These are phyloP conservation scores for Suillus discolor DNA, from an alignment of 768 basidiomycete genomes.

Conservation along the genomic window DNA sequence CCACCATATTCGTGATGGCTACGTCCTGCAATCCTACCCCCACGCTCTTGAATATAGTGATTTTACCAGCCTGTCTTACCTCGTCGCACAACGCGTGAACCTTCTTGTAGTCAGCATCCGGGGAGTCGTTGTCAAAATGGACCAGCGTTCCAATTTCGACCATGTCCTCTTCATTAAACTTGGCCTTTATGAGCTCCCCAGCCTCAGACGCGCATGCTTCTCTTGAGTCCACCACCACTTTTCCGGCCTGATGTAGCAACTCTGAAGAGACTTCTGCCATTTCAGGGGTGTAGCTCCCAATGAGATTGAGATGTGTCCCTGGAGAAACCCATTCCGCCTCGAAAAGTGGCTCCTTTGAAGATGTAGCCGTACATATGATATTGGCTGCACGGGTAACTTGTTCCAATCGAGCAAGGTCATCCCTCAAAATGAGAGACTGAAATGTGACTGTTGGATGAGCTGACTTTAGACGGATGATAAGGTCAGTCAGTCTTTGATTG, in stretches of 20 bases:
- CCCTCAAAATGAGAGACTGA: slow-evolving; percentile 12
- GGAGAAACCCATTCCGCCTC: slow-evolving; percentile 60
- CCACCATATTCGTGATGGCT: slow-evolving; percentile 71
- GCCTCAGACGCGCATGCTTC: slow-evolving; percentile 75
- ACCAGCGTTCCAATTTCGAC: slow-evolving; percentile 75
- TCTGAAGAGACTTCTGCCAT: slow-evolving; percentile 77
- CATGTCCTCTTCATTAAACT: slow-evolving; percentile 40
- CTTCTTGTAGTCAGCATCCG: slow-evolving; percentile 14
- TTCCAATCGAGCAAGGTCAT: slow-evolving; percentile 7
- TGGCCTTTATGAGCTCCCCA: slow-evolving; percentile 75
- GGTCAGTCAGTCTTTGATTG: slow-evolving; percentile 47
- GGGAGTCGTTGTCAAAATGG: not conserved
- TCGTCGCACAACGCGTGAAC: slow-evolving; percentile 15
- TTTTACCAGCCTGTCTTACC: slow-evolving; percentile 38
- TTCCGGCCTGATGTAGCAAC: slow-evolving; percentile 56
- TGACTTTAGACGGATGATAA: slow-evolving; percentile 34
- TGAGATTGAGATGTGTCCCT: slow-evolving; percentile 71
- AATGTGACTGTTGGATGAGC: slow-evolving; percentile 30
- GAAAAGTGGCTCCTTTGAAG: slow-evolving; percentile 72
- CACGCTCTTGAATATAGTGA: slow-evolving; percentile 88
- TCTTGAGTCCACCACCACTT: slow-evolving; percentile 74
- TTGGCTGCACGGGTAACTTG: slow-evolving; percentile 35
- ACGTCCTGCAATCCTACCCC: slow-evolving; percentile 89
- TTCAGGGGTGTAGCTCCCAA: slow-evolving; percentile 78
- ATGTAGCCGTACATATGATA: slow-evolving; percentile 76